Percentiles rank a stretch among this genome's conserved stretches.
Evolutionary conservation across 768 basidiomycete species (phyloP).

Genomic region (Pisolithus microcarpus): DNA sequence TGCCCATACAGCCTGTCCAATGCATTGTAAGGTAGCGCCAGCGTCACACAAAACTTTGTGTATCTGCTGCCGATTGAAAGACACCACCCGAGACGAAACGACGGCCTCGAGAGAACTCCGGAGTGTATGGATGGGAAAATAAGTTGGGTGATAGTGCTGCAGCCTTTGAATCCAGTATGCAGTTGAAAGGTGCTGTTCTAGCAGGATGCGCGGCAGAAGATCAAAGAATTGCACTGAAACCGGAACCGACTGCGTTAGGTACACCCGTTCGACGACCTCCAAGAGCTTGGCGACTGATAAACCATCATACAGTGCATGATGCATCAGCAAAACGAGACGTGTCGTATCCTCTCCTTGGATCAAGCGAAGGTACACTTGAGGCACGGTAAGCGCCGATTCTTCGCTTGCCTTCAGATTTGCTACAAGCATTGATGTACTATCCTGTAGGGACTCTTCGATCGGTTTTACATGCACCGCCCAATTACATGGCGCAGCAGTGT

Average conservation of each 20-base stretch:
- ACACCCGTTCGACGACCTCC: slow-evolving; percentile 25
- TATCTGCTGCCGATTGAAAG: slow-evolving; percentile 6
- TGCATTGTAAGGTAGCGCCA: slow-evolving; percentile 32
- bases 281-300: slow-evolving; percentile 33
- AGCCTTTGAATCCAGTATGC: slow-evolving; percentile 32
- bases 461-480: slow-evolving; percentile 18
- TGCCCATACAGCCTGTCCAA: slow-evolving; percentile 27
- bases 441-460: slow-evolving; percentile 7
- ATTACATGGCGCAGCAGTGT: slow-evolving; percentile 15
- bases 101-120: slow-evolving; percentile 6
- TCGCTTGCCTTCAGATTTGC: slow-evolving; percentile 11
- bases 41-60: slow-evolving; percentile 11
- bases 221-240: slow-evolving; percentile 29
- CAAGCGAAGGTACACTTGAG: slow-evolving; percentile 24
- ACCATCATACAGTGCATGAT: slow-evolving; percentile 45
- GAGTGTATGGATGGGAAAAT: slow-evolving; percentile 13
- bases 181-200: slow-evolving; percentile 32
- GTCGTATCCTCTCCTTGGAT: slow-evolving; percentile 2
- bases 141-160: slow-evolving; percentile 13
- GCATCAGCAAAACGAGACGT: slow-evolving; percentile 35
- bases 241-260: slow-evolving; percentile 14
- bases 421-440: slow-evolving; percentile 8
- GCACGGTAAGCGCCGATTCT: slow-evolving; percentile 23
- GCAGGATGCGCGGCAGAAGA: slow-evolving; percentile 31
- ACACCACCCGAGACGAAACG: slow-evolving; percentile 8